These are phyloP conservation scores for Penicillium sp. DNA, from an alignment of 2,329 filamentous ascomycete genomes.

Conservation along the genomic window DNA sequence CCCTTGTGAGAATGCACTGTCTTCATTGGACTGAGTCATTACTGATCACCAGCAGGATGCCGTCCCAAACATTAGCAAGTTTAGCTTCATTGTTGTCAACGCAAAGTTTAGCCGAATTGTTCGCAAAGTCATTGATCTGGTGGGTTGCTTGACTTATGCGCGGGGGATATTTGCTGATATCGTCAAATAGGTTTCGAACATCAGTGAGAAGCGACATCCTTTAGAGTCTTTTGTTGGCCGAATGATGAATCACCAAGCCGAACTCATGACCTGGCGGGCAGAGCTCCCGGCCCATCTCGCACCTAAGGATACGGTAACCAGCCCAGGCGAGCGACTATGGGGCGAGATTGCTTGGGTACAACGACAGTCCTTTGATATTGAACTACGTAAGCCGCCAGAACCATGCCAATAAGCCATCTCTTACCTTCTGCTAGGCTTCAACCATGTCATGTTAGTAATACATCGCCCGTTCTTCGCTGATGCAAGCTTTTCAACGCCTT, in stretches of 20 bases:
- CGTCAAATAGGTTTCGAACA: background rate
- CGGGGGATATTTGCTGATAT: background rate
- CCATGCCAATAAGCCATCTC: background rate
- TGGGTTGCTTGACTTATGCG: background rate
- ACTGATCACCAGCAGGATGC: background rate
- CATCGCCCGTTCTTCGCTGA: constrained; percentile 13
- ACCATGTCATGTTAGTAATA: constrained; percentile 14
- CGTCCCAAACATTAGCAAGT: background rate
- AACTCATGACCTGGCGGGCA: constrained; percentile 15
- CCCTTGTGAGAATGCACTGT: background rate
- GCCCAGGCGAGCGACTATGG: background rate
- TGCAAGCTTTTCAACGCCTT: constrained; percentile 9
- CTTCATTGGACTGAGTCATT: background rate
- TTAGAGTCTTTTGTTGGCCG: constrained; percentile 12
- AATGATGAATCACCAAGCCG: constrained; percentile 18
- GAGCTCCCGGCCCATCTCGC: constrained; percentile 12
- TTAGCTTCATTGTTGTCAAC: constrained; percentile 6
- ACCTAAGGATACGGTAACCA: background rate
- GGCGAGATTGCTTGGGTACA: constrained; percentile 6
- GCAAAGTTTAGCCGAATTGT: constrained; percentile 11
- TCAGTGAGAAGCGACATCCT: constrained; percentile 4
- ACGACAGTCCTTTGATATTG: constrained; percentile 11
- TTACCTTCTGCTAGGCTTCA: constrained; percentile 8
- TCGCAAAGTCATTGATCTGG: constrained; percentile 16
- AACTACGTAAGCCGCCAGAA: constrained; percentile 4